Evolutionary conservation across 768 basidiomycete species (phyloP).

Genomic region (Termitomyces sp.): DNA sequence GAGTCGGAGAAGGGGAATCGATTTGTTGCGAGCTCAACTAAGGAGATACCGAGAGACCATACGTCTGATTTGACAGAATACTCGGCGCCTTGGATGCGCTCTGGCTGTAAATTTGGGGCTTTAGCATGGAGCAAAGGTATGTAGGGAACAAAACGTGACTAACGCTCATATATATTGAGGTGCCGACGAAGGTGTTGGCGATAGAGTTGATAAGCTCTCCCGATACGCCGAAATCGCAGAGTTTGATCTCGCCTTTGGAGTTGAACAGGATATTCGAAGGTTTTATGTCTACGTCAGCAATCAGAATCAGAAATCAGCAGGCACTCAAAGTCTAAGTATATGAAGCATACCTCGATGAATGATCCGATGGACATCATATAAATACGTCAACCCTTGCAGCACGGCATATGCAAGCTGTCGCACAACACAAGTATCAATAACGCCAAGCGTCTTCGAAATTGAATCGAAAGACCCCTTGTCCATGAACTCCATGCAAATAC

Average conservation of each 20-base stretch:
- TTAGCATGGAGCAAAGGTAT: not conserved
- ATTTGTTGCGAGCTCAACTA: constrained; percentile 94
- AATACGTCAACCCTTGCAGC: constrained; percentile 91
- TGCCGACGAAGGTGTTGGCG: constrained; percentile 98
- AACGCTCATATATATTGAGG: constrained; percentile 99
- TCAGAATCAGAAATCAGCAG: not conserved
- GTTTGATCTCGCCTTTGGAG: constrained; percentile 93
- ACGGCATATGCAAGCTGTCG: constrained; percentile 91
- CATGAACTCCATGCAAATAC: constrained; percentile 98
- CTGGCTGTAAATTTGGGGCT: constrained; percentile 55
- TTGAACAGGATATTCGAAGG: constrained; percentile 97
- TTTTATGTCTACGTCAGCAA: constrained; percentile 75
- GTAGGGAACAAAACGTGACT: constrained; percentile 22
- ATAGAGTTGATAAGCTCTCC: constrained; percentile 99
- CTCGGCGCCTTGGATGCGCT: constrained; percentile 96
- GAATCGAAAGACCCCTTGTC: constrained; percentile 91
- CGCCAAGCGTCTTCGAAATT: constrained; percentile 90
- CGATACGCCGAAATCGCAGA: constrained; percentile 98
- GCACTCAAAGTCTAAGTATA: not conserved
- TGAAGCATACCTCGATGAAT: constrained; percentile 88
- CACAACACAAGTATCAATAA: constrained; percentile 90
- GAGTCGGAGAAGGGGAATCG: constrained; percentile 95
- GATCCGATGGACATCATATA: constrained; percentile 96
- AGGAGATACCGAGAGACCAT: constrained; percentile 95
- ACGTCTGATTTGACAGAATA: constrained; percentile 99